These are phyloP conservation scores for Monosporozyma unispora DNA, from an alignment of 805 yeast genomes.

Conservation along the genomic window DNA sequence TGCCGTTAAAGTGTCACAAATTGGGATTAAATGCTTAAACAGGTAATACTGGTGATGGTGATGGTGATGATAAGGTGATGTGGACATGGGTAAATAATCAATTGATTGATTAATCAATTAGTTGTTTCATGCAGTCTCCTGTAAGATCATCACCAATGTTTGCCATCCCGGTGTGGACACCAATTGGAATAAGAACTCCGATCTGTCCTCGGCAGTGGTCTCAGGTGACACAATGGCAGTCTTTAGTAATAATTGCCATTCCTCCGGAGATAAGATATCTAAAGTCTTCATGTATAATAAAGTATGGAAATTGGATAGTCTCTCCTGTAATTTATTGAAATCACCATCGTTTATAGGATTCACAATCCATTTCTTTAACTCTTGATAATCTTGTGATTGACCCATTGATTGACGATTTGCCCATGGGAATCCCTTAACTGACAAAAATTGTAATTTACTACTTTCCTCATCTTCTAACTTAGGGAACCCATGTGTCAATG, in stretches of 20 bases:
- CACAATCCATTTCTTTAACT: constrained; percentile 43
- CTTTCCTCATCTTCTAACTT: constrained; percentile 22
- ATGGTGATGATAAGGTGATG: too few relatives aligned
- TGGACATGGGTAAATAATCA: too few relatives aligned
- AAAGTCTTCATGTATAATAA: constrained; percentile 47
- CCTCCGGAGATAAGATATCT: constrained; percentile 50
- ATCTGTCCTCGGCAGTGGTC: constrained; percentile 38
- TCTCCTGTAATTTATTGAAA: constrained; percentile 28
- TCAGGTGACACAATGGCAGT: constrained; percentile 35
- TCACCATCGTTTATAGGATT: constrained; percentile 23
- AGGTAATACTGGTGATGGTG: too few relatives aligned
- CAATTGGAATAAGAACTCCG: constrained; percentile 40
- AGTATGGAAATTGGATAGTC: constrained; percentile 68
- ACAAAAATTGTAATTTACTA: constrained; percentile 38
- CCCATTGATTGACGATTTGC: constrained; percentile 76
- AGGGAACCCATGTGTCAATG: constrained; percentile 91
- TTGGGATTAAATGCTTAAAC: not conserved
- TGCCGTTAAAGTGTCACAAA: not conserved
- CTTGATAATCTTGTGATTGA: constrained; percentile 55
- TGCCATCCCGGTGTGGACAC: constrained; percentile 64
- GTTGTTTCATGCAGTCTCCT: constrained; percentile 18
- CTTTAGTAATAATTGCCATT: constrained; percentile 40
- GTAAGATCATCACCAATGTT: constrained; percentile 53
- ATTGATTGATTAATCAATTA: not conserved
- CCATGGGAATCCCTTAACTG: constrained; percentile 49